Evolutionary conservation across 2,329 filamentous ascomycete species (phyloP).

Genomic region (Tolypocladium nubicola): DNA sequence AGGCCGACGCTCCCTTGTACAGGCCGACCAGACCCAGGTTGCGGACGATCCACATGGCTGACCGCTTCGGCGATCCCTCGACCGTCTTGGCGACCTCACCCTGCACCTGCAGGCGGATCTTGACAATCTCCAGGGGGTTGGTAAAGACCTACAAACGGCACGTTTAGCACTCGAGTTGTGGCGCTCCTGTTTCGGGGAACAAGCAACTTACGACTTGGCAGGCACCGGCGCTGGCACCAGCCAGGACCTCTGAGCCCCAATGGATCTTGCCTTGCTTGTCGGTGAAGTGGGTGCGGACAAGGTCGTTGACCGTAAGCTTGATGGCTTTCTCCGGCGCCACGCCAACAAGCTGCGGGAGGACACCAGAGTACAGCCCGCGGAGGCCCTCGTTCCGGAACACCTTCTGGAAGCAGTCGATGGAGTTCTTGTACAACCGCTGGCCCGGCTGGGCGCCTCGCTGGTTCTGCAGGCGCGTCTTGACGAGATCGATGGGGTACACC

Average conservation of each 20-base stretch:
- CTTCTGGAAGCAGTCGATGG: conserved; percentile 87
- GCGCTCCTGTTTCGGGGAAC: neutral
- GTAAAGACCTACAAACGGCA: conserved; percentile 63
- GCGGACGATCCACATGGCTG: conserved; percentile 93
- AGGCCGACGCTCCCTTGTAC: conserved; percentile 94
- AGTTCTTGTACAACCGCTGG: conserved; percentile 91
- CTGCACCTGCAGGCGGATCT: conserved; percentile 95
- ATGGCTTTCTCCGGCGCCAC: conserved; percentile 99
- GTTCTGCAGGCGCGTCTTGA: conserved; percentile 98
- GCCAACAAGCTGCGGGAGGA: conserved; percentile 88
- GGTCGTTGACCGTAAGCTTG: conserved; percentile 95
- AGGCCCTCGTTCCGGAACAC: conserved; percentile 89
- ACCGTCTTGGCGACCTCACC: conserved; percentile 86
- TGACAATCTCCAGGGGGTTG: conserved; percentile 97
- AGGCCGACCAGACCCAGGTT: conserved; percentile 89
- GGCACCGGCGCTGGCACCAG: conserved; percentile 80
- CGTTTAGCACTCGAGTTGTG: neutral
- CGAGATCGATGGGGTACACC: conserved; percentile 97
- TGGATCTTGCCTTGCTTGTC: conserved; percentile 68
- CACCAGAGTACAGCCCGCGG: conserved; percentile 83
- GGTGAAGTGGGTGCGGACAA: conserved; percentile 68
- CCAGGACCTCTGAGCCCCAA: conserved; percentile 63
- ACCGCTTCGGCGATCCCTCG: conserved; percentile 73
- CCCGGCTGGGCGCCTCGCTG: conserved; percentile 76
- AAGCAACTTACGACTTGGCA: conserved; percentile 76